Conservation (phyloP, 2,329 filamentous ascomycete genomes). For the Calcarisporium arbuscula region DNA sequence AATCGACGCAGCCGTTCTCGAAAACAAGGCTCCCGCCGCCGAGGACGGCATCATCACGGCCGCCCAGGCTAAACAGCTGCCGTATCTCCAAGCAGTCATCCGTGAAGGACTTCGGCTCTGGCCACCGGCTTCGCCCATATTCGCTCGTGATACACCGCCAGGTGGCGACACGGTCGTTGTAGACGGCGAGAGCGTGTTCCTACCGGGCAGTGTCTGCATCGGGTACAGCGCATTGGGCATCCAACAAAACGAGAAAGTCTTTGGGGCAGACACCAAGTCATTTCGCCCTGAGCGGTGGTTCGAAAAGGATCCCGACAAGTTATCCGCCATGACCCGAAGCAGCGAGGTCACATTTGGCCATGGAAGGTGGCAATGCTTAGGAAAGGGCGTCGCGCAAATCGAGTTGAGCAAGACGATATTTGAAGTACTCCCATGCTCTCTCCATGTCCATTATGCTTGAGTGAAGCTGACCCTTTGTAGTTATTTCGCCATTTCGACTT, state of each 20-base stretch:
- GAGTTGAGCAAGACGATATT: slow-evolving; percentile 32
- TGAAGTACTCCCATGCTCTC: slow-evolving; percentile 30
- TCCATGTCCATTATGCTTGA: slow-evolving; percentile 21
- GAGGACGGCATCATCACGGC: slow-evolving; percentile 29
- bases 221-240: slow-evolving; percentile 24
- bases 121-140: slow-evolving; percentile 20
- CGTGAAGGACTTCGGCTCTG: slow-evolving; percentile 31
- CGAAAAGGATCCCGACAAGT: slow-evolving; percentile 21
- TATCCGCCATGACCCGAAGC: slow-evolving; percentile 24
- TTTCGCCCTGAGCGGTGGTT: slow-evolving; percentile 33
- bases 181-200: slow-evolving; percentile 30
- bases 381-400: slow-evolving; percentile 29
- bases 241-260: slow-evolving; percentile 23
- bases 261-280: slow-evolving; percentile 24
- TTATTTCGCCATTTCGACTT: slow-evolving; percentile 23
- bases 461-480: slow-evolving; percentile 18
- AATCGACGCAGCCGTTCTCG: slow-evolving; percentile 39
- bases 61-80: slow-evolving; percentile 30
- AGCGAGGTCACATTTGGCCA: slow-evolving; percentile 32
- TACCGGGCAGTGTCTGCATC: slow-evolving; percentile 24
- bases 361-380: slow-evolving; percentile 32
- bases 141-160: slow-evolving; percentile 16
- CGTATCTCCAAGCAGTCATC: slow-evolving; percentile 39
- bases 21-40: slow-evolving; percentile 30
- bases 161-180: slow-evolving; percentile 21